Base-by-base conservation (phyloP, 208 protist species). In the Histomonas meleagridis region DNA sequence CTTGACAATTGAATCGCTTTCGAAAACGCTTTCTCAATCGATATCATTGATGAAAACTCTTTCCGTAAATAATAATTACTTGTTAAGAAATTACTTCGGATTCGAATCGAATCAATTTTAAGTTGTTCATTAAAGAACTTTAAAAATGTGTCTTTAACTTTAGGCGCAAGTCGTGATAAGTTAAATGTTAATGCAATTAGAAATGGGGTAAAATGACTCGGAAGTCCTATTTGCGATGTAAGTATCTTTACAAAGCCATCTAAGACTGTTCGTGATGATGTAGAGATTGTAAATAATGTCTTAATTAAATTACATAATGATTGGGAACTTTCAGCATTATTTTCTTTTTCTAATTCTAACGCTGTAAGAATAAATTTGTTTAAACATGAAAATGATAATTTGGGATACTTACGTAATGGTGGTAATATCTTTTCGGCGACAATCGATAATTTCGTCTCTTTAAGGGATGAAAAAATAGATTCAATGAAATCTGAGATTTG, bases 161-260 rank as follows among this genome's bases (percentile, higher is more conserved):
- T 86, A 14, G 76, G 5, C 9, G 18, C 18, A 21, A 86, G 32
- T 38, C 76, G 23, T 10, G 76, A 86, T 32, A 28, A 9, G 55
- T 86, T 23, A 7, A 86, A 86, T 38, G 46, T 32, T 28, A 86
- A 49, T 38, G 76, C 51, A 55, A 86, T 28, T n/a, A 57, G 12
- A 49, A 86, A 86, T 26, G 76, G 76, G 23, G 76, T 86, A 48
- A 86, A 86, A 86, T 86, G 76, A 32, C 46, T 51, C 18, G 40
- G 18, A 10, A 86, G 16, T 49, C 55, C 76, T 32, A 18, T 86
- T 26, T 51, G 23, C 32, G n/a, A 46, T n/a, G 40, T 51, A 21
- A 86, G 26, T 18, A 86, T 86, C 21, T 43, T 55, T 55, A n/a
- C 38, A 28, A 86, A 7, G 14, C 40, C 16, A 38, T 86, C 76